These are phyloP conservation scores for Farysia itapuensis DNA, from an alignment of 1,284 basidiomycete genomes.

Conservation along the genomic window DNA sequence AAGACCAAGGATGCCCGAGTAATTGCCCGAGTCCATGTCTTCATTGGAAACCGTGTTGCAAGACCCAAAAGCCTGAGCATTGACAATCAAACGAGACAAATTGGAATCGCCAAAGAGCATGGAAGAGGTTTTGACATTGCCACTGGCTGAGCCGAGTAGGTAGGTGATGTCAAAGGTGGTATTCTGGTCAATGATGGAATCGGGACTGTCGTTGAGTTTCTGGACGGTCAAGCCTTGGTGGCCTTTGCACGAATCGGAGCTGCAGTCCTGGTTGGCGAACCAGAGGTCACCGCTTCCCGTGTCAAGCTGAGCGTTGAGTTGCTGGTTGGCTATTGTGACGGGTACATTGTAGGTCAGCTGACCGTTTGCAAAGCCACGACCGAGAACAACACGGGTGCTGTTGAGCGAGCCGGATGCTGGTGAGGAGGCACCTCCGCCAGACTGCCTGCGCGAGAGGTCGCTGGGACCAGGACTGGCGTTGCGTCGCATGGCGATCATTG, in stretches of 20 bases:
- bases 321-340: constrained; percentile 33
- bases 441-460: neutral
- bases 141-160: constrained; percentile 37
- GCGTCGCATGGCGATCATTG: neutral
- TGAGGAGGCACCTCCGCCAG: neutral
- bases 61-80: constrained; percentile 43
- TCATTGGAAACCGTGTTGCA: constrained; percentile 33
- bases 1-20: constrained; percentile 45
- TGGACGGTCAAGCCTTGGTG: constrained; percentile 22
- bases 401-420: constrained; percentile 29
- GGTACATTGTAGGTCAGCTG: constrained; percentile 48
- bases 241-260: constrained; percentile 23
- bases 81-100: constrained; percentile 24
- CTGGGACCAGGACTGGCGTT: constrained; percentile 1
- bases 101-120: constrained; percentile 35
- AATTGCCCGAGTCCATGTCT: constrained; percentile 43
- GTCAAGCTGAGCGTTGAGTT: constrained; percentile 44
- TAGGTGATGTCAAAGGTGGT: constrained; percentile 43
- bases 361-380: constrained; percentile 29
- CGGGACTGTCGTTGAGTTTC: constrained; percentile 26
- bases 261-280: constrained; percentile 45
- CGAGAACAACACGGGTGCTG: constrained; percentile 39
- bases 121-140: constrained; percentile 33
- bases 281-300: constrained; percentile 49
- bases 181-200: constrained; percentile 24